Evolutionary conservation across 768 basidiomycete species (phyloP).

Genomic region (Lactarius akahatsu): DNA sequence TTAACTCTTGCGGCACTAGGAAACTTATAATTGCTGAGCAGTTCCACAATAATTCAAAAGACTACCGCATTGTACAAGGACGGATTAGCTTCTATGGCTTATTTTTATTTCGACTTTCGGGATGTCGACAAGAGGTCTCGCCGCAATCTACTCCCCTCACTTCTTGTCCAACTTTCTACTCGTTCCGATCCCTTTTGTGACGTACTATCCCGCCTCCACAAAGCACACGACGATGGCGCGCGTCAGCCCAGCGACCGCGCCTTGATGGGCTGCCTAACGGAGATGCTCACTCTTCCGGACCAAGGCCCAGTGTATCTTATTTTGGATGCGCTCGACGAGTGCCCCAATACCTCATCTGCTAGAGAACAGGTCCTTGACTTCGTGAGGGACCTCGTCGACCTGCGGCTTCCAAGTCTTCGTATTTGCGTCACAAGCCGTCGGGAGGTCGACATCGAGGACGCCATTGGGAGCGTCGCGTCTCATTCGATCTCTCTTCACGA

Average conservation of each 20-base stretch:
- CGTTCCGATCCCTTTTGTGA: neutral
- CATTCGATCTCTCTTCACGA: neutral
- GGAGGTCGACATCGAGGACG: neutral
- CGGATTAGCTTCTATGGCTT: neutral
- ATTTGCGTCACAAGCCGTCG: neutral
- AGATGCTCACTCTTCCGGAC: neutral
- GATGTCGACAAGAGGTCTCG: neutral
- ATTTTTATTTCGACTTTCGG: neutral
- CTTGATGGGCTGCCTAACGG: neutral
- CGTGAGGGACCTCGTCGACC: neutral
- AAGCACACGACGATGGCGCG: neutral
- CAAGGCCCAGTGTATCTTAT: neutral
- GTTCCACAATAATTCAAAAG: neutral
- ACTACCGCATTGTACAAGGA: neutral
- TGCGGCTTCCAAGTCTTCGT: neutral
- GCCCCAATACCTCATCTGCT: neutral
- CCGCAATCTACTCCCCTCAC: neutral
- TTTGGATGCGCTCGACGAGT: neutral
- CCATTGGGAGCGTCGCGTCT: neutral
- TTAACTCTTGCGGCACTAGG: neutral
- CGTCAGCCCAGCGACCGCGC: neutral
- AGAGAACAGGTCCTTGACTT: neutral
- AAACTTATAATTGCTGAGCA: neutral
- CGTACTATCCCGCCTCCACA: neutral
- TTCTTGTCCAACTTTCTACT: neutral